These are phyloP conservation scores for Evernia prunastri DNA, from an alignment of 495 filamentous ascomycete species.

Conservation along the genomic window DNA sequence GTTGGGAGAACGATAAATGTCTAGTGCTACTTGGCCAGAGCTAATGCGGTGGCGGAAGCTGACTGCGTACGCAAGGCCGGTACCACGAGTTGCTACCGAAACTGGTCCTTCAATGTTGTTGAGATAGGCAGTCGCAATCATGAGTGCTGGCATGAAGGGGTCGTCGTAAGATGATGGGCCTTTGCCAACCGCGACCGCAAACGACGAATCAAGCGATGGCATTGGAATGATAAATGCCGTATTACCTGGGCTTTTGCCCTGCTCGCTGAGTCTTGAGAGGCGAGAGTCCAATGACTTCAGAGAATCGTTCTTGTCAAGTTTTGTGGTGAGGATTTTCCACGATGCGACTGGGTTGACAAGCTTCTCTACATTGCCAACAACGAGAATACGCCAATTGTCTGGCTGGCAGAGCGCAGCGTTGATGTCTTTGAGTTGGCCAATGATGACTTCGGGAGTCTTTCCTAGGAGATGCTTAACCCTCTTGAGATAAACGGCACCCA, in stretches of 20 bases:
- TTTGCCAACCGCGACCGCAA: constrained; percentile 63
- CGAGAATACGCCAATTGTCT: constrained; percentile 75
- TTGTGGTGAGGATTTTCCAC: constrained; percentile 60
- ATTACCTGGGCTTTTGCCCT: constrained; percentile 65
- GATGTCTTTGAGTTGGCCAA: constrained; percentile 70
- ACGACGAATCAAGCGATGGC: constrained; percentile 89
- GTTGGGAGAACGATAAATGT: constrained; percentile 83
- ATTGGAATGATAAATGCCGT: constrained; percentile 79
- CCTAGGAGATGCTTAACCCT: constrained; percentile 70
- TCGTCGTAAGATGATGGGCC: constrained; percentile 71
- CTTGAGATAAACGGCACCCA: constrained; percentile 83
- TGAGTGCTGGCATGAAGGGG: constrained; percentile 70
- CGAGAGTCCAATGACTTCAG: constrained; percentile 55
- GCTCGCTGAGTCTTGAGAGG: constrained; percentile 58
- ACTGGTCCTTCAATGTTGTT: constrained; percentile 91
- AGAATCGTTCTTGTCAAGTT: constrained; percentile 39
- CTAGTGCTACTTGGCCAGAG: constrained; percentile 70
- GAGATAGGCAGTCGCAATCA: constrained; percentile 84
- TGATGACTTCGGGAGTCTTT: constrained; percentile 60
- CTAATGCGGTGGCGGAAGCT: constrained; percentile 68
- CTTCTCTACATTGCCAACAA: constrained; percentile 74
- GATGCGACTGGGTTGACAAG: constrained; percentile 72
- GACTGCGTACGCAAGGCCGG: constrained; percentile 84
- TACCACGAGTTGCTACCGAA: constrained; percentile 86
- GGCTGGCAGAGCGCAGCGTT: constrained; percentile 66